Percentiles rank a stretch among this genome's conserved stretches.
Evolutionary conservation across 2,329 filamentous ascomycete genomes (phyloP).

Genomic region (Teratosphaeria gauchensis): DNA sequence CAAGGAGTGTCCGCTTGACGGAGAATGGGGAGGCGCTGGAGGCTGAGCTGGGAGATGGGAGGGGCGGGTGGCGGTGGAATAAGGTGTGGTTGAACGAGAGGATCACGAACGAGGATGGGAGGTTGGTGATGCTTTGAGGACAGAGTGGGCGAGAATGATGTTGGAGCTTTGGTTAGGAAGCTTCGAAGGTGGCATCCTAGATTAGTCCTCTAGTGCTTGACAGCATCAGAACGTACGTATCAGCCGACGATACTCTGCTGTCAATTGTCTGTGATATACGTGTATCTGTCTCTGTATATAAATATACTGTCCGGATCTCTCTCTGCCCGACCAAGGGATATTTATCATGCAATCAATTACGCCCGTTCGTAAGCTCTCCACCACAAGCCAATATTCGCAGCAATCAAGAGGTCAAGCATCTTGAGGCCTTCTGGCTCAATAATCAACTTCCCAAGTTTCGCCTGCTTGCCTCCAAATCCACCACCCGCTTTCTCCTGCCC

Average conservation of each 20-base stretch:
- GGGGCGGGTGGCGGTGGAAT: conserved; percentile 25
- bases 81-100: conserved; percentile 29
- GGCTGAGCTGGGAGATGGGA: conserved; percentile 27
- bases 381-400: conserved; percentile 86
- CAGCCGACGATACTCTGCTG: background rate
- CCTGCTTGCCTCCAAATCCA: conserved; percentile 72
- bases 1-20: conserved; percentile 22
- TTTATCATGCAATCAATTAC: background rate
- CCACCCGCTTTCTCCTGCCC: conserved; percentile 79
- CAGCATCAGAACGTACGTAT: background rate
- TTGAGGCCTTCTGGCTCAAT: conserved; percentile 82
- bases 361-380: conserved; percentile 69
- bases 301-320: no score
- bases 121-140: conserved; percentile 20
- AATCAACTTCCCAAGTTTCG: conserved; percentile 89
- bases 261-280: background rate
- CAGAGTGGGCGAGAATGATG: background rate
- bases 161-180: background rate
- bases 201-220: background rate
- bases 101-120: conserved; percentile 30
- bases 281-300: background rate
- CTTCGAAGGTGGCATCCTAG: background rate
- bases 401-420: conserved; percentile 89
- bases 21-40: conserved; percentile 27
- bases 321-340: background rate